Conservation (phyloP, 2,329 filamentous ascomycete genomes). For the Colletotrichum sidae region DNA sequence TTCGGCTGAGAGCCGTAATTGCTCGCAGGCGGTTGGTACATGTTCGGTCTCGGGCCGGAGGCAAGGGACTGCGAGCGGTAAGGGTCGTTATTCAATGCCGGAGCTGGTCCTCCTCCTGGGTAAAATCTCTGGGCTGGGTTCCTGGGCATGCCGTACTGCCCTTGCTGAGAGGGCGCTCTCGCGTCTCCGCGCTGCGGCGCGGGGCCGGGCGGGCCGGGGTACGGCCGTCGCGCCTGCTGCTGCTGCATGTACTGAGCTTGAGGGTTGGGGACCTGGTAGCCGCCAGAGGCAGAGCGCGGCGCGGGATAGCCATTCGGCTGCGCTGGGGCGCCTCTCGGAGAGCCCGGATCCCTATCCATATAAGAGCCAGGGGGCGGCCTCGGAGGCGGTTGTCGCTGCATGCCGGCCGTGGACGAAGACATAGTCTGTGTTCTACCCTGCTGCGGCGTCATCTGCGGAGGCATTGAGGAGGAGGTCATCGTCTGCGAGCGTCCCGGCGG, state of each 20-base stretch:
- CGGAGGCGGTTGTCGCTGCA: constrained; percentile 74
- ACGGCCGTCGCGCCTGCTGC: constrained; percentile 56
- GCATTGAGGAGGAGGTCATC: constrained; percentile 83
- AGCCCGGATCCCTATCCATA: constrained; percentile 50
- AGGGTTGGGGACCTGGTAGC: constrained; percentile 57
- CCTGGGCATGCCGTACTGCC: constrained; percentile 45
- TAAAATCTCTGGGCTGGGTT: constrained; percentile 70
- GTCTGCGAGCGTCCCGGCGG: constrained; percentile 93
- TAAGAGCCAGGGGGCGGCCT: constrained; percentile 57
- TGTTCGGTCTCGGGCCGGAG: constrained; percentile 76
- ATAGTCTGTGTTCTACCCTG: constrained; percentile 84
- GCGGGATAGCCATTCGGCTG: constrained; percentile 48
- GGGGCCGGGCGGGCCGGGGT: constrained; percentile 54
- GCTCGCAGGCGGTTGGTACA: constrained; percentile 74
- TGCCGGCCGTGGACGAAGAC: constrained; percentile 64
- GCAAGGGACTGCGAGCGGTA: constrained; percentile 96
- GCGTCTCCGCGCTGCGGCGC: constrained; percentile 68
- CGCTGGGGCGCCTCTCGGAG: constrained; percentile 53
- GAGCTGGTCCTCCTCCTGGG: constrained; percentile 68
- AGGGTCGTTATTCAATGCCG: constrained; percentile 84
- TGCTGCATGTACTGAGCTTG: constrained; percentile 61
- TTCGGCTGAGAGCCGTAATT: constrained; percentile 54
- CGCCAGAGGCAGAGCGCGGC: constrained; percentile 63
- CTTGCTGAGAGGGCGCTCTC: constrained; percentile 59
- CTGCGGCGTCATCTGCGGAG: constrained; percentile 61